Evolutionary conservation across 768 basidiomycete species (phyloP).

Genomic region (Amanita molliuscula): DNA sequence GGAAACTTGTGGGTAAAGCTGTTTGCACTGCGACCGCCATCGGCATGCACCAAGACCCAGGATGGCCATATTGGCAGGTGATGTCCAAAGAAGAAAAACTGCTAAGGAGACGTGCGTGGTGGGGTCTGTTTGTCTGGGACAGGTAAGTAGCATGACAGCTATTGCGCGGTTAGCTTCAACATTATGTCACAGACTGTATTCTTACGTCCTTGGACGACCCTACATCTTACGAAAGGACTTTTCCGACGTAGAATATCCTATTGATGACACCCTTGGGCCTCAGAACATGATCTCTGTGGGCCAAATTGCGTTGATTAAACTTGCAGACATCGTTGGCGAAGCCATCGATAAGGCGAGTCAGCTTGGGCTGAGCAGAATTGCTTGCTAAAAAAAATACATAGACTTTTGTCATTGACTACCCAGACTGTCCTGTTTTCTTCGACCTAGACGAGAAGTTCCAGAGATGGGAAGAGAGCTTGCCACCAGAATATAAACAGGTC

Average conservation of each 20-base stretch:
- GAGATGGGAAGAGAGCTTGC: constrained; percentile 32
- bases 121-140: constrained; percentile 31
- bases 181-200: constrained; percentile 22
- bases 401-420: constrained; percentile 26
- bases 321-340: constrained; percentile 29
- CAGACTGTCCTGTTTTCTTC: constrained; percentile 24
- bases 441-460: constrained; percentile 32
- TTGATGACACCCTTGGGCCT: constrained; percentile 19
- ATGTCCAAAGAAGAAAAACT: constrained; percentile 32
- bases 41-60: constrained; percentile 34
- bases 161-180: not conserved
- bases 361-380: too few species aligned
- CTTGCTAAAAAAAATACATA: constrained; percentile 6
- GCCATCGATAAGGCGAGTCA: constrained; percentile 28
- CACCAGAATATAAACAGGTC: constrained; percentile 26
- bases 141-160: constrained; percentile 19
- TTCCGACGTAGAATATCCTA: constrained; percentile 27
- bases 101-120: constrained; percentile 32
- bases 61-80: constrained; percentile 29
- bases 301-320: constrained; percentile 24
- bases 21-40: constrained; percentile 29
- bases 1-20: constrained; percentile 33
- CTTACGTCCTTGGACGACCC: constrained; percentile 35
- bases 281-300: constrained; percentile 27
- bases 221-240: constrained; percentile 26